Conservation (phyloP, 2,329 filamentous ascomycete genomes). For the Alternaria angustiovoidea region DNA sequence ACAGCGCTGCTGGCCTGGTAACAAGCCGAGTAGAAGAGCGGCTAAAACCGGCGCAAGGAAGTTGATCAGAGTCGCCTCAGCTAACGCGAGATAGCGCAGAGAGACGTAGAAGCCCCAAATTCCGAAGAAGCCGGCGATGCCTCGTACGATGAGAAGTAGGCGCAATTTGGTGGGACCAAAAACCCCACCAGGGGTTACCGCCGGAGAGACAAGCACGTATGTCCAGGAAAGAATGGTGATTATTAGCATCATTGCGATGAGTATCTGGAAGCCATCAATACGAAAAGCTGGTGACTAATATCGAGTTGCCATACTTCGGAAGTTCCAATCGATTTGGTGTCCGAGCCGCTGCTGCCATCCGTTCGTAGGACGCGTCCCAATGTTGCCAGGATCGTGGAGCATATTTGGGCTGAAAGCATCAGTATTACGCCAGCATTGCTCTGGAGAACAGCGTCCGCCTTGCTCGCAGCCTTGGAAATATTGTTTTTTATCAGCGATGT, state of each 20-base stretch:
- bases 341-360: not conserved
- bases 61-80: constrained; percentile 1
- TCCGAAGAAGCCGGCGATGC: constrained; percentile 1
- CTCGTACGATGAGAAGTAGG: not conserved
- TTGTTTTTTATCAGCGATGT: not conserved
- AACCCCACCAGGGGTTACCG: not conserved
- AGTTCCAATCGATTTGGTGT: not conserved
- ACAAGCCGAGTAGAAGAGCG: not conserved
- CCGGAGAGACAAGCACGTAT: not conserved
- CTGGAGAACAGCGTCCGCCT: not conserved
- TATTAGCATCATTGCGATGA: not conserved
- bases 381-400: not conserved
- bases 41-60: not conserved
- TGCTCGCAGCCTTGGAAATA: not conserved
- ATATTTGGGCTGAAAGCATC: not conserved
- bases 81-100: not conserved
- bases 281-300: not conserved
- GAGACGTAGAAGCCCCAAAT: constrained; percentile 2
- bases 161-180: not conserved
- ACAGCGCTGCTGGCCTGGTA: constrained; percentile 3
- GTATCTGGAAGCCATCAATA: not conserved
- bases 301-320: not conserved
- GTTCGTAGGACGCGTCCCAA: not conserved
- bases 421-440: not conserved
- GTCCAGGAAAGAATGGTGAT: not conserved